These are phyloP conservation scores for Penicillium sp. DNA, from an alignment of 2,329 filamentous ascomycete genomes.

Conservation along the genomic window DNA sequence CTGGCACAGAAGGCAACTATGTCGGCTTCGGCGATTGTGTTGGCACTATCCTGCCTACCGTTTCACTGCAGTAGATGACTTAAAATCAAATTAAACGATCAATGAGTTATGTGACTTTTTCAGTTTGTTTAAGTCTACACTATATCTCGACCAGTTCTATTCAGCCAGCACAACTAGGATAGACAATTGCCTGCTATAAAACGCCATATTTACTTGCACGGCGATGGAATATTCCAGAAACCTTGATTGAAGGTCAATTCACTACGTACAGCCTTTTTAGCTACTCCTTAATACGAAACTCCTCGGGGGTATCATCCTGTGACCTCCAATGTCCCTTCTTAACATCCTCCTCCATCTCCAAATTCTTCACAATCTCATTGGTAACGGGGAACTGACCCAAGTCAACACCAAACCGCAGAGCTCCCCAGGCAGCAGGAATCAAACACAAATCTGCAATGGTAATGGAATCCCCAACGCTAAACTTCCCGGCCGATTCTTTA, in stretches of 20 bases:
- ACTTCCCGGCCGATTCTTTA: constrained; percentile 45
- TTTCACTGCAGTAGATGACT: constrained; percentile 26
- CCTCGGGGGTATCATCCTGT: constrained; percentile 56
- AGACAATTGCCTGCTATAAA: not conserved
- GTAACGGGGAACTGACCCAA: constrained; percentile 52
- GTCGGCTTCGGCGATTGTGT: constrained; percentile 76
- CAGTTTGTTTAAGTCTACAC: not conserved
- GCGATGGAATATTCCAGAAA: not conserved
- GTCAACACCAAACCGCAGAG: constrained; percentile 56
- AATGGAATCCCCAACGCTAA: constrained; percentile 57
- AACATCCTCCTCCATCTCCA: constrained; percentile 54
- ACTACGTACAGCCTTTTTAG: not conserved
- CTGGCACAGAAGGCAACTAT: constrained; percentile 63
- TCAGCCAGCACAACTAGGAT: not conserved
- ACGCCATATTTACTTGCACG: not conserved
- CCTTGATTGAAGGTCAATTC: too few species aligned
- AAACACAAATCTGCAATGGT: constrained; percentile 61
- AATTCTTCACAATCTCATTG: constrained; percentile 45
- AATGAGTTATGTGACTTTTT: constrained; percentile 7
- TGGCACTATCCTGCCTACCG: constrained; percentile 59
- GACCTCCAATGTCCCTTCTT: constrained; percentile 54
- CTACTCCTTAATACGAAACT: constrained; percentile 36
- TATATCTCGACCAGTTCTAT: not conserved
- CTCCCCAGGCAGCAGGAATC: constrained; percentile 59
- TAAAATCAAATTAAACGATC: constrained; percentile 8